Percentiles rank a stretch among this genome's conserved stretches.
Evolutionary conservation across 2,329 filamentous ascomycete species (phyloP).

Genomic region (Apiospora aurea): DNA sequence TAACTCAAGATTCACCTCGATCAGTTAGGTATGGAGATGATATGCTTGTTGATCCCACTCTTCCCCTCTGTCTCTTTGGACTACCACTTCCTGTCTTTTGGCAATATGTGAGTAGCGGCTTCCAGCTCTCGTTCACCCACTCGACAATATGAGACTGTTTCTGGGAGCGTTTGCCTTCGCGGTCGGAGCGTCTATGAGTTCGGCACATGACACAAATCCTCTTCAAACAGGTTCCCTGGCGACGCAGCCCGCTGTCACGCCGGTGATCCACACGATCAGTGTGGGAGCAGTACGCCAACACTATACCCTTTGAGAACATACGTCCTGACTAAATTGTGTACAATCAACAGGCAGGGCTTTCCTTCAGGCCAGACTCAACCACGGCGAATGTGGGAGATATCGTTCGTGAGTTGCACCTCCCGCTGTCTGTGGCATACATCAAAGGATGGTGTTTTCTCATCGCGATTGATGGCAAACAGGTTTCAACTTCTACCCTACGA

Average conservation of each 20-base stretch:
- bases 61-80: background rate
- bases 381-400: conserved; percentile 14
- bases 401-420: conserved; percentile 21
- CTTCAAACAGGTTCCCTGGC: too few relatives aligned
- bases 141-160: background rate
- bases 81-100: background rate
- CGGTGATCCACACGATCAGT: conserved; percentile 1
- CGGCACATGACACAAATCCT: background rate
- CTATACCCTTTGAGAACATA: background rate
- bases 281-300: conserved; percentile 19
- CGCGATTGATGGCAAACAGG: too few relatives aligned
- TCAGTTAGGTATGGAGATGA: background rate
- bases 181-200: background rate
- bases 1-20: background rate
- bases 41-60: background rate
- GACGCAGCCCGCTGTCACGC: background rate
- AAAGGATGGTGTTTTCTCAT: too few relatives aligned
- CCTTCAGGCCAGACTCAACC: conserved; percentile 1
- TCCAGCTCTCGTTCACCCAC: background rate
- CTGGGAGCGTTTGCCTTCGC: background rate
- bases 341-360: background rate
- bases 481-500: conserved; percentile 18
- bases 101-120: background rate
- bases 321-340: background rate
- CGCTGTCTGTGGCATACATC: too few relatives aligned